Evolutionary conservation across 352 stramenopile genomes (phyloP).

Genomic region (Peronospora tabacina): DNA sequence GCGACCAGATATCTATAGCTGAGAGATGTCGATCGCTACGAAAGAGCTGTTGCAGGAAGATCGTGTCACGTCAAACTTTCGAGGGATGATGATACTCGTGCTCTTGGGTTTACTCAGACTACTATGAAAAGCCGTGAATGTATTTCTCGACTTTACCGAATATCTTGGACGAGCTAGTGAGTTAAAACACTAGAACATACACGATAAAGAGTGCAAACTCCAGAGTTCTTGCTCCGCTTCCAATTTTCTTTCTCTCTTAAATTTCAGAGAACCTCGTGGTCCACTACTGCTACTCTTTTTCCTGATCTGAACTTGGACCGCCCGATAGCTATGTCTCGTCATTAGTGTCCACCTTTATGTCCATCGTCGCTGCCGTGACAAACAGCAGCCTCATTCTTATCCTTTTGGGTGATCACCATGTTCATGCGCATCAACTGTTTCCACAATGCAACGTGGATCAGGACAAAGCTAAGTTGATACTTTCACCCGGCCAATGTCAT

Average conservation of each 20-base stretch:
- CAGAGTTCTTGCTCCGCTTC: background rate
- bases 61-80: constrained; percentile 3
- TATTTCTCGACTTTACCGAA: too few relatives aligned
- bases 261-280: constrained; percentile 9
- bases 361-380: constrained; percentile 32
- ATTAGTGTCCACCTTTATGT: constrained; percentile 41
- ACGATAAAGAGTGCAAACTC: too few relatives aligned
- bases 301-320: background rate
- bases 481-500: background rate
- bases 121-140: too few relatives aligned
- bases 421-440: constrained; percentile 78
- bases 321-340: constrained; percentile 10
- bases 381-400: constrained; percentile 56
- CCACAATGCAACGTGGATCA: constrained; percentile 1
- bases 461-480: background rate
- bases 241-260: constrained; percentile 7
- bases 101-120: constrained; percentile 1
- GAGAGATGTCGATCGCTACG: too few relatives aligned
- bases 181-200: too few relatives aligned
- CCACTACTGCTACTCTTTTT: constrained; percentile 1
- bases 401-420: constrained; percentile 69
- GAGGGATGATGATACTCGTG: constrained; percentile 18
- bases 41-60: too few relatives aligned
- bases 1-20: too few relatives aligned
- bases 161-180: too few relatives aligned